phyloP scores from a whole-genome alignment of 2,329 filamentous ascomycete species.

The Botrytis porri region DNA sequence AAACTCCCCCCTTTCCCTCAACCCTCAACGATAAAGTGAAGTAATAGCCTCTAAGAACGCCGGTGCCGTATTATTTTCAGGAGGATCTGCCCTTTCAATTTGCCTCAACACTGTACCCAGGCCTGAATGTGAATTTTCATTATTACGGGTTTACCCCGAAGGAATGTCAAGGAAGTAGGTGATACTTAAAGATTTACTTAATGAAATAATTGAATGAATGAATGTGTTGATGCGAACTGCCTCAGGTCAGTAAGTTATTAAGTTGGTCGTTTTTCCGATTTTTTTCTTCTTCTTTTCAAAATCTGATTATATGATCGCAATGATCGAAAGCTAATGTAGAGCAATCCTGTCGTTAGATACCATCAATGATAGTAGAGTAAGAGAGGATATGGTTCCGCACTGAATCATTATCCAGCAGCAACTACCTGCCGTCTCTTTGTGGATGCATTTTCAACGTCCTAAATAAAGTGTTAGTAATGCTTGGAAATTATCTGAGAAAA shows the following conservation, averaged over 20 bases:
- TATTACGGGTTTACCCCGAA: slow-evolving; percentile 22
- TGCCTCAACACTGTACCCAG: slow-evolving; percentile 12
- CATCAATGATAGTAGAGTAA: slow-evolving; percentile 31
- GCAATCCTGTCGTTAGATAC: slow-evolving; percentile 35
- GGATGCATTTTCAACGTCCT: slow-evolving; percentile 32
- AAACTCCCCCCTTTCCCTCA: slow-evolving; percentile 1
- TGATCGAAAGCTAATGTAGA: slow-evolving; percentile 10
- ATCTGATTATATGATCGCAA: background rate
- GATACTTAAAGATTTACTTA: slow-evolving; percentile 26
- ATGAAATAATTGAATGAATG: slow-evolving; percentile 14
- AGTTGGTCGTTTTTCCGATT: slow-evolving; percentile 1
- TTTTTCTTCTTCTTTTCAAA: background rate
- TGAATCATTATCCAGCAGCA: slow-evolving; percentile 33
- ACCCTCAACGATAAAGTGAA: slow-evolving; percentile 18
- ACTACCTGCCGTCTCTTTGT: slow-evolving; percentile 39
- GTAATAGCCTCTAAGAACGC: slow-evolving; percentile 26
- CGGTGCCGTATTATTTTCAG: slow-evolving; percentile 19
- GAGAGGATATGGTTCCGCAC: slow-evolving; percentile 31
- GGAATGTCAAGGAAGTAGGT: slow-evolving; percentile 19
- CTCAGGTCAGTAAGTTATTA: slow-evolving; percentile 10
- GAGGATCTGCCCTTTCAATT: slow-evolving; percentile 2
- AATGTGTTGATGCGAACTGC: slow-evolving; percentile 5
- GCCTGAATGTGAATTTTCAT: slow-evolving; percentile 24
- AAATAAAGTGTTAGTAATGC: slow-evolving; percentile 29
- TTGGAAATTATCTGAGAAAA: slow-evolving; percentile 3